phyloP scores from a whole-genome alignment of 1,284 basidiomycete genomes.

The Trametes polyzona region DNA sequence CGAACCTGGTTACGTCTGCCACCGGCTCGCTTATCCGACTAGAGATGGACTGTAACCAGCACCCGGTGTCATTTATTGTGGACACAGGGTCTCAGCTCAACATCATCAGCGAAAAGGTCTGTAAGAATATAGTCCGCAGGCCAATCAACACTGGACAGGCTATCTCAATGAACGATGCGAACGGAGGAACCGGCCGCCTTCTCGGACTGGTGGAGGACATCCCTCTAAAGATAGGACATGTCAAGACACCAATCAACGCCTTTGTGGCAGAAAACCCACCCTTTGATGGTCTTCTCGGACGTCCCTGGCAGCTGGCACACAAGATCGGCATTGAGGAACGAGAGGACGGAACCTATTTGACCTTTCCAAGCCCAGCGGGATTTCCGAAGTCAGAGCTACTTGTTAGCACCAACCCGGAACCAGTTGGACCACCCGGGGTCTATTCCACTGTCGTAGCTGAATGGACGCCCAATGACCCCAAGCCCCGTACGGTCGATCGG shows the following conservation, averaged over 20 bases:
- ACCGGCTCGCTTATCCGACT: neutral
- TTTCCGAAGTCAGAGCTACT: neutral
- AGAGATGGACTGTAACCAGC: constrained; percentile 1
- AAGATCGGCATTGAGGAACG: constrained; percentile 3
- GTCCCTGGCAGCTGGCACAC: neutral
- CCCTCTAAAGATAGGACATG: constrained; percentile 2
- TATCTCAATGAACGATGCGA: neutral
- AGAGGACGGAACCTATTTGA: constrained; percentile 5
- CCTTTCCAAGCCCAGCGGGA: neutral
- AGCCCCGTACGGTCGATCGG: too few species aligned
- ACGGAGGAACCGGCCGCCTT: neutral
- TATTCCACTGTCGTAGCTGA: neutral
- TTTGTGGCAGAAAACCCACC: constrained; percentile 1
- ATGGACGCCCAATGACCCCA: neutral
- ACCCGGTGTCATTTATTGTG: neutral
- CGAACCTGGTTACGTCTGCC: neutral
- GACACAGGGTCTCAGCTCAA: constrained; percentile 7
- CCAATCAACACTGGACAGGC: neutral
- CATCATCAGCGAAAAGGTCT: constrained; percentile 1
- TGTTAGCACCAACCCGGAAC: neutral
- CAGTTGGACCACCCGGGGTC: neutral
- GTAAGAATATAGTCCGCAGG: neutral
- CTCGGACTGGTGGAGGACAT: constrained; percentile 1
- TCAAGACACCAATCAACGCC: neutral
- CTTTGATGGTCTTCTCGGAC: neutral